phyloP scores from a whole-genome alignment of 768 basidiomycete species.

The Pleurotus pulmonarius region DNA sequence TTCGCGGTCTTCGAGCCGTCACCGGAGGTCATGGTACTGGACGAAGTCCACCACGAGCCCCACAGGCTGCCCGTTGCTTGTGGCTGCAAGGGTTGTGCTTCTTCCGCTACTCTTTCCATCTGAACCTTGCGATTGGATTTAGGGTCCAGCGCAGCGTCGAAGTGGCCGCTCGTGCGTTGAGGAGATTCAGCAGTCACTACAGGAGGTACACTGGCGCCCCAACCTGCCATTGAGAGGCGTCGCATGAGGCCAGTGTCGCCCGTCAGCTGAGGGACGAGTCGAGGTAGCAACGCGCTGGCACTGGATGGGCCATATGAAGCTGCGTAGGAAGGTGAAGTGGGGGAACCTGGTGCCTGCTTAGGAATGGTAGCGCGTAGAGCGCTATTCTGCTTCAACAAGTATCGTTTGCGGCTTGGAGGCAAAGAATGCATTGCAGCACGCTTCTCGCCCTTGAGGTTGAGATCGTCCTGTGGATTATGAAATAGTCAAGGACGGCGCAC shows the following conservation, averaged over 20 bases:
- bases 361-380: conserved; percentile 31
- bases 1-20: conserved; percentile 46
- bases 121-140: conserved; percentile 22
- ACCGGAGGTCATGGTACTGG: conserved; percentile 47
- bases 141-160: conserved; percentile 18
- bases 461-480: conserved; percentile 48
- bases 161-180: conserved; percentile 35
- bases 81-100: conserved; percentile 41
- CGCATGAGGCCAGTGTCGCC: conserved; percentile 66
- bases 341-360: conserved; percentile 18
- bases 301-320: conserved; percentile 60
- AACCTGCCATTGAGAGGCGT: conserved; percentile 62
- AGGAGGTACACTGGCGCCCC: conserved; percentile 45
- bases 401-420: conserved; percentile 59
- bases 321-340: conserved; percentile 34
- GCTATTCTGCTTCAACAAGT: conserved; percentile 57
- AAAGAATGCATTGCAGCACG: conserved; percentile 61
- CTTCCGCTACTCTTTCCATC: conserved; percentile 28
- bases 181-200: conserved; percentile 23
- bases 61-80: conserved; percentile 77
- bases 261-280: conserved; percentile 71
- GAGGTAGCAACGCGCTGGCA: conserved; percentile 54
- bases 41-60: conserved; percentile 72
- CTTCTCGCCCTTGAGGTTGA: conserved; percentile 71
- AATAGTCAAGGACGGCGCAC: conserved; percentile 7